Percentiles rank a stretch among this genome's conserved stretches.
These are phyloP conservation scores for Boletus sp. DNA, from an alignment of 768 basidiomycete species.

Conservation along the genomic window DNA sequence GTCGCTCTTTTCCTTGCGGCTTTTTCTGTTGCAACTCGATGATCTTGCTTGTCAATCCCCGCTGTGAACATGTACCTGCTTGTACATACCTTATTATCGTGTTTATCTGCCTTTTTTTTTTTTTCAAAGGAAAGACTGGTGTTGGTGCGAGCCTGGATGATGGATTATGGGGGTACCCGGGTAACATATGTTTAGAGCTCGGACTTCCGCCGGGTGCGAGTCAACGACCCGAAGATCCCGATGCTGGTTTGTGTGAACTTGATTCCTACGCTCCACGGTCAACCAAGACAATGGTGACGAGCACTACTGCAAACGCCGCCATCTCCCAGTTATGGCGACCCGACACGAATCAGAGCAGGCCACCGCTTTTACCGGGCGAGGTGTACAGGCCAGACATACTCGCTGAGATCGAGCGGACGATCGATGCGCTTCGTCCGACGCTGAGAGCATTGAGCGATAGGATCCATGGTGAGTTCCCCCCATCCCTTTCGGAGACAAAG, in stretches of 20 bases:
- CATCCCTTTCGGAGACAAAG: not conserved
- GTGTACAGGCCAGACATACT: slow-evolving; percentile 59
- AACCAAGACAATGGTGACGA: not conserved
- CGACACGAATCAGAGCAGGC: not conserved
- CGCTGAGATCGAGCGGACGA: slow-evolving; percentile 53
- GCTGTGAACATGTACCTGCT: slow-evolving; percentile 27
- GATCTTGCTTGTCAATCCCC: slow-evolving; percentile 21
- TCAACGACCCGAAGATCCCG: too few relatives aligned
- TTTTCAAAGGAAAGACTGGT: not conserved
- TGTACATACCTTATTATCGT: slow-evolving; percentile 37
- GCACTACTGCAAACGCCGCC: not conserved
- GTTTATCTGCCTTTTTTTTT: slow-evolving; percentile 25
- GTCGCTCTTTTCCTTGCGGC: not conserved
- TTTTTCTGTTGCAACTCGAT: slow-evolving; percentile 11
- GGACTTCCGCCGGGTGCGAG: too few relatives aligned
- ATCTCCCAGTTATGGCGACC: slow-evolving; percentile 3
- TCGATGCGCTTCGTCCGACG: slow-evolving; percentile 50
- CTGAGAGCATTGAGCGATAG: slow-evolving; percentile 62
- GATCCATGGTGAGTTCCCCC: slow-evolving; percentile 54
- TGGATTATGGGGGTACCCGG: not conserved
- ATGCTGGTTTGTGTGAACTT: not conserved
- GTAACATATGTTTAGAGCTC: slow-evolving; percentile 1
- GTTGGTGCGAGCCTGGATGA: not conserved
- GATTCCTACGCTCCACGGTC: not conserved
- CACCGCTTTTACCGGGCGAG: slow-evolving; percentile 1